Conservation (phyloP, 2,329 filamentous ascomycete species). For the Colletotrichum echinochloae region DNA sequence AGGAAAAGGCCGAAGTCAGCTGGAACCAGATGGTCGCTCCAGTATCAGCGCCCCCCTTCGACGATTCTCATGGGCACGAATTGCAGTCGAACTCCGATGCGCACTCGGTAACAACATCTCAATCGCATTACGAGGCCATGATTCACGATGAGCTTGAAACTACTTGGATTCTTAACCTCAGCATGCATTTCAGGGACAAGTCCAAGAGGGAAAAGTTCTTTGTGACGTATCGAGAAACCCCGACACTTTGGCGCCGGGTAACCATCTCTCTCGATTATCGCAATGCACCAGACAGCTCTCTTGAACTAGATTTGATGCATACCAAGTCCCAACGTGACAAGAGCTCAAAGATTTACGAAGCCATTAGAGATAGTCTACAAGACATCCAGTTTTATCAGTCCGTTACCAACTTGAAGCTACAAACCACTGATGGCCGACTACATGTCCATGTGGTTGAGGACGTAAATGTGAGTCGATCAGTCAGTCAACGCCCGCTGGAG, state of each 20-base stretch:
- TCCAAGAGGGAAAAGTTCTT: conserved; percentile 98
- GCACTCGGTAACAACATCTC: conserved; percentile 61
- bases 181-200: conserved; percentile 96
- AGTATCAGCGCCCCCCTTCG: conserved; percentile 24
- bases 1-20: conserved; percentile 48
- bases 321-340: conserved; percentile 91
- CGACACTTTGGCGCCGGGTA: conserved; percentile 84
- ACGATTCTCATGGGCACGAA: conserved; percentile 45
- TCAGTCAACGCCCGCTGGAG: conserved; percentile 23
- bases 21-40: conserved; percentile 41
- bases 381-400: conserved; percentile 97
- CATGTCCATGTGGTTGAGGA: conserved; percentile 99
- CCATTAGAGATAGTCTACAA: conserved; percentile 89
- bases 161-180: conserved; percentile 95
- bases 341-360: conserved; percentile 91
- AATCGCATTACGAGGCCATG: conserved; percentile 66
- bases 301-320: conserved; percentile 84
- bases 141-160: conserved; percentile 86
- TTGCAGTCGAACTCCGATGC: conserved; percentile 54
- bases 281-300: conserved; percentile 79
- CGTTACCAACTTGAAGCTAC: conserved; percentile 93
- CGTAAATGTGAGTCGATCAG: conserved; percentile 71
- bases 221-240: conserved; percentile 87
- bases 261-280: conserved; percentile 96
- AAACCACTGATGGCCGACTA: conserved; percentile 87